Percentiles rank a stretch among this genome's conserved stretches.
Conservation (phyloP, 2,329 filamentous ascomycete genomes). For the Pseudogymnoascus sp. region DNA sequence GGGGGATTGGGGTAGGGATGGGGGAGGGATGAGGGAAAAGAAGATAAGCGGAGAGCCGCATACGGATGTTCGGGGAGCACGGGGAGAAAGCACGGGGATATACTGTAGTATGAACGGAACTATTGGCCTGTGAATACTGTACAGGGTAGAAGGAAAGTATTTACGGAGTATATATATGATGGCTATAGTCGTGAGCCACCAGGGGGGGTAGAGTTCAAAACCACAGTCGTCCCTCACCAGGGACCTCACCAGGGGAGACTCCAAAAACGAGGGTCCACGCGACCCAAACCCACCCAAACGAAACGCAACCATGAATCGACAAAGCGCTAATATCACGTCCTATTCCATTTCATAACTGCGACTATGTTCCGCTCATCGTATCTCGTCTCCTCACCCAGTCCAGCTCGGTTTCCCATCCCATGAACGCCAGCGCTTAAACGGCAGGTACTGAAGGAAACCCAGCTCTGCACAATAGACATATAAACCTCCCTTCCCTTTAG, state of each 20-base stretch:
- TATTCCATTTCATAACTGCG: conserved; percentile 2
- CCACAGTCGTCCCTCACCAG: too few species aligned
- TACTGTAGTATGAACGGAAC: not conserved
- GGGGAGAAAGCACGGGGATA: not conserved
- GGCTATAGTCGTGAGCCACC: not conserved
- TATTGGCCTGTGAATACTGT: too few species aligned
- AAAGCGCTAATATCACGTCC: not conserved
- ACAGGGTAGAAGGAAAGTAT: not conserved
- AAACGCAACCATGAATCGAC: not conserved
- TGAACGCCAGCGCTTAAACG: conserved; percentile 15
- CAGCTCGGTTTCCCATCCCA: conserved; percentile 7
- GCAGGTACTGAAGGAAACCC: conserved; percentile 10
- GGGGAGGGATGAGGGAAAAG: too few species aligned
- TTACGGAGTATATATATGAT: not conserved
- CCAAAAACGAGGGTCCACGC: not conserved
- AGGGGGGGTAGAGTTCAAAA: not conserved
- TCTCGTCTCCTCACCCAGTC: not conserved
- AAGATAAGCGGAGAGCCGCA: conserved; percentile 4
- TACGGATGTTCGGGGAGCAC: not conserved
- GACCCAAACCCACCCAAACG: not conserved
- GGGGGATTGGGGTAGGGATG: too few species aligned
- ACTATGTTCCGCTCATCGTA: not conserved
- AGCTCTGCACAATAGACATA: not conserved
- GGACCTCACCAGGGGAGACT: not conserved
- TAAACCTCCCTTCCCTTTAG: not conserved